A percentile compares a stretch with the other conserved stretches of the same genome.
phyloP scores from a whole-genome alignment of 2,329 filamentous ascomycete genomes.

The Biscogniauxia mediterranea region DNA sequence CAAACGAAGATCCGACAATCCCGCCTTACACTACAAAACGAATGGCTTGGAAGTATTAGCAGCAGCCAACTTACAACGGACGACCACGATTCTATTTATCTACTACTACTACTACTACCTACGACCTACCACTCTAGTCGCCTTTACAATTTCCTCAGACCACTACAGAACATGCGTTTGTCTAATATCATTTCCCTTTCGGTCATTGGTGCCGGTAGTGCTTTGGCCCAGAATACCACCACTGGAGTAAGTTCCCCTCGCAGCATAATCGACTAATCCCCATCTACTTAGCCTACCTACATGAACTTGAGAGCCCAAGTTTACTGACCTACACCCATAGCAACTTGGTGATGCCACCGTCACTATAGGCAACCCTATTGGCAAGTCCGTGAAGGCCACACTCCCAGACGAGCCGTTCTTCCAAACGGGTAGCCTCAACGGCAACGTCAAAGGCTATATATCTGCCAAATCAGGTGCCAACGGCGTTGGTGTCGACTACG shows the following conservation, averaged over 20 bases:
- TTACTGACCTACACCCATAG: constrained; percentile 26
- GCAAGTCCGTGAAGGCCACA: constrained; percentile 52
- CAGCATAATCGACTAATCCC: background rate
- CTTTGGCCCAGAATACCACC: constrained; percentile 25
- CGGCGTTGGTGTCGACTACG: constrained; percentile 55
- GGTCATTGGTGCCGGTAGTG: constrained; percentile 21
- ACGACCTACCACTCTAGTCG: background rate
- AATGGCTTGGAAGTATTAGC: background rate
- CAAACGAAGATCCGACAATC: background rate
- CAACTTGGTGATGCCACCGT: constrained; percentile 49
- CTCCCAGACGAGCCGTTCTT: constrained; percentile 55
- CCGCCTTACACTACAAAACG: background rate
- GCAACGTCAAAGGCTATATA: constrained; percentile 56
- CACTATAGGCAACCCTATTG: constrained; percentile 54
- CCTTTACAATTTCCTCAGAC: background rate
- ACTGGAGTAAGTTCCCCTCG: constrained; percentile 24
- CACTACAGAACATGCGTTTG: constrained; percentile 24
- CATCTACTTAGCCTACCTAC: no score
- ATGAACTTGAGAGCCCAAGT: background rate
- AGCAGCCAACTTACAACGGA: background rate
- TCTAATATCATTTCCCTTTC: constrained; percentile 27
- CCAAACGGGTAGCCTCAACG: constrained; percentile 43
- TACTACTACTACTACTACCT: background rate
- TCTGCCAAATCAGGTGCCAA: constrained; percentile 44
- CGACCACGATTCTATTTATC: background rate